Evolutionary conservation across 176 grass and related monocot genomes (phyloP).

Genomic region (Poa annua): DNA sequence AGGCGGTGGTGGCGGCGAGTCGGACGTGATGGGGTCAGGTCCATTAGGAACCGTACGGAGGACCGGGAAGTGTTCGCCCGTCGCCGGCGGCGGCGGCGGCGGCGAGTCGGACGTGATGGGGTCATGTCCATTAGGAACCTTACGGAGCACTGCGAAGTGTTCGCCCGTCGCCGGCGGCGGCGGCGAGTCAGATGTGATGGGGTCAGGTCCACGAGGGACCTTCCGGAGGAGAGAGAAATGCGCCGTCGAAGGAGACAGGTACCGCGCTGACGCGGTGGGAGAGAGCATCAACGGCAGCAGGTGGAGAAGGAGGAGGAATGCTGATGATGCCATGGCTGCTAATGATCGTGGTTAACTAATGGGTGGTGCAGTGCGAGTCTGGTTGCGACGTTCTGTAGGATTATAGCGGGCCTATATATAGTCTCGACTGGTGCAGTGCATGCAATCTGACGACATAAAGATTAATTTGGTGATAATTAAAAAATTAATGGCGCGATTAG

Average conservation of each 20-base stretch:
- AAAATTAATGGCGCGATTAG: neutral
- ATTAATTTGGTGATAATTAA: neutral
- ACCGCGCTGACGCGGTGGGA: neutral
- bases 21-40: too few relatives aligned
- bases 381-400: neutral
- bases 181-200: neutral
- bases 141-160: neutral
- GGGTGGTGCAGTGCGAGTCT: neutral
- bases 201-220: neutral
- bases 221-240: neutral
- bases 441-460: neutral
- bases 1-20: too few relatives aligned
- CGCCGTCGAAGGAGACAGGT: neutral
- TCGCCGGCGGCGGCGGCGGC: neutral
- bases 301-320: neutral
- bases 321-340: neutral
- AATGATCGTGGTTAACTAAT: neutral
- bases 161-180: neutral
- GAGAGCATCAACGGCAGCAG: slow-evolving; percentile 1
- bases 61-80: too few relatives aligned
- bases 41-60: too few relatives aligned
- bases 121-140: neutral
- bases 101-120: neutral
- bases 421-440: neutral
- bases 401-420: neutral